Evolutionary conservation across 148 eudicot species (phyloP), one percentile per base, ranked within the genome.

Genomic region (Hydrangea macrophylla): DNA sequence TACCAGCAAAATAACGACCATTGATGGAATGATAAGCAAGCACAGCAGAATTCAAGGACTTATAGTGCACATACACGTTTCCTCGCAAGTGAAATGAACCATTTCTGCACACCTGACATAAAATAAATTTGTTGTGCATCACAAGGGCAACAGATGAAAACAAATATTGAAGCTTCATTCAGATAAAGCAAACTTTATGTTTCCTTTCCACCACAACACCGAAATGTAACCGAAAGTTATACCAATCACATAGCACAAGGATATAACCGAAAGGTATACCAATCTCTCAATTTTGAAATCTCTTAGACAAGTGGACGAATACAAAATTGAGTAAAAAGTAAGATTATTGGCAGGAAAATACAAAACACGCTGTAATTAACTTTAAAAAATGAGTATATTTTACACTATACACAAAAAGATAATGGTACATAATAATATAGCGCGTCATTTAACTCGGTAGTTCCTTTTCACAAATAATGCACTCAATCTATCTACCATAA

Each of bases 1-100:
- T 93, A 45, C 96, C 96, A 65, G 96, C 96, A 75, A 93, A 93
- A 79, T 78, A 93, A 40, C 96, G 98, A 67, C 92, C 96, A 75
- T 93, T 90, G 48, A 85, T 79, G 55, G 95, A 83, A 36, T 83
- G 84, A 78, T 82, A 83, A 56, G 98, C 96, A 58, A 79, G 82
- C 68, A 83, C 70, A 70, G 98, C 92, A 32, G 96, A 86, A 70
- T 88, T 96, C 83, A 90, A 59, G 32, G 85, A 80, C 78, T 82
- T 83, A 42, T 90, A 93, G 71, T 93, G 98, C 53, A 90, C 96
- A 74, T 93, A 93, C 23, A 93, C 90, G 76, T 93, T 93, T 70
- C 98, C 98, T 68, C 98, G 92, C 81, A 93, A 73, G 85, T 93
- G 98, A 60, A 80, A 72, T 69, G 92, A 90, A 55, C 88, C 82